Evolutionary conservation across 495 filamentous ascomycete genomes (phyloP), one percentile per base, ranked within the genome.

Genomic region (Ascodesmis nigricans): DNA sequence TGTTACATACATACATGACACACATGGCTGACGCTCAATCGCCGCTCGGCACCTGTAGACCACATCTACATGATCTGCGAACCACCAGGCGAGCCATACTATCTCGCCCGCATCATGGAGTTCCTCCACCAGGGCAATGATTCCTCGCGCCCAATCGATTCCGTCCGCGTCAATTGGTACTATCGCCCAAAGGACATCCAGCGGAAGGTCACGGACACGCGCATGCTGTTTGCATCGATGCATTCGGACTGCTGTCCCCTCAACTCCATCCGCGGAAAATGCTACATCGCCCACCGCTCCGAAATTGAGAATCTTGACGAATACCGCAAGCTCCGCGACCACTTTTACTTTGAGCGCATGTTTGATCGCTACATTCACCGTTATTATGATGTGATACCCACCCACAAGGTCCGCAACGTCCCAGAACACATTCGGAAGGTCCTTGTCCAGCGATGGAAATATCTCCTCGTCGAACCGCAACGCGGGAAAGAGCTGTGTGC

Each of bases 351-450:
- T 53, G 83, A 92, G 47, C 90, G 92, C 53, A 69, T 95, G 57
- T 95, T 83, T 55, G 87, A 99, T 58, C 73, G 87, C 13, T 99
- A 93, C 58, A 95, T 95, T 31, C 82, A 91, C 46, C 84, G 91
- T 27, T 76, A 79, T 54, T 99, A 95, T 61, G 90, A 95, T 39
- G 78, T 92, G 21, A 83, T 99, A 35, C 84, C 87, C 1, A 87
- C 81, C 1, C 68, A 63, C 28, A 71, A 79, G 52, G 83, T 99
- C 35, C 82, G 95, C 57, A 99, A 99, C 54, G 87, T 99, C 18
- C 87, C 87, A 7, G 70, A 69, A 36, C 75, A 75, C 47, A 82
- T 99, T 46, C 92, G 92, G 50, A 87, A 75, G 53, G 82, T 91
- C 33, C 63, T 99, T 25, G 75, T 93, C 55, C 81, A 92, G 53